Conservation (phyloP, 495 filamentous ascomycete genomes). For the Xylaria longipes region DNA sequence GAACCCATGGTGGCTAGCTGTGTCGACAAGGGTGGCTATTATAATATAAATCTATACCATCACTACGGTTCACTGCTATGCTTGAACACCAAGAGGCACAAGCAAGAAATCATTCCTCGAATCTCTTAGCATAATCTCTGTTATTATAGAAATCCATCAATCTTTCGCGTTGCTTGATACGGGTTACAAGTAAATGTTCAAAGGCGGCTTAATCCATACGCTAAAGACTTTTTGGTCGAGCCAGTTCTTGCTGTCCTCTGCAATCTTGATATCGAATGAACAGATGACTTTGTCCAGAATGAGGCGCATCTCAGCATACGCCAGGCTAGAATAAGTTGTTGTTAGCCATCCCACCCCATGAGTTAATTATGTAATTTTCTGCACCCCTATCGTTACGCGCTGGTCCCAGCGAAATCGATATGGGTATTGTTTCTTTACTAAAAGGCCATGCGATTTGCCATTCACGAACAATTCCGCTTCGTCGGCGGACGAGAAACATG, state of each 20-base stretch:
- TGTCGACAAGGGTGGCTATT: not conserved
- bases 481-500: conserved; percentile 24
- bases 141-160: not conserved
- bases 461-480: conserved; percentile 25
- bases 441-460: conserved; percentile 21
- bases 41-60: not conserved
- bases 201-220: not conserved
- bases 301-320: not conserved
- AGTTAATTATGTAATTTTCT: too few species aligned
- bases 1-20: not conserved
- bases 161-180: not conserved
- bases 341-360: too few species aligned
- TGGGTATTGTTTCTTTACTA: not conserved
- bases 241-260: conserved; percentile 13
- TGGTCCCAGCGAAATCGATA: conserved; percentile 25
- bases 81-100: not conserved
- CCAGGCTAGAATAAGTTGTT: not conserved
- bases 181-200: not conserved
- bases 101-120: too few species aligned
- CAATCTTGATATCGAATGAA: conserved; percentile 3
- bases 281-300: not conserved
- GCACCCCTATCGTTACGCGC: too few species aligned
- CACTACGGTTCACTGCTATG: too few species aligned
- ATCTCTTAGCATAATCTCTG: not conserved
- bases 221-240: not conserved